Conservation (phyloP, 2,329 filamentous ascomycete species). For the Colletotrichum spinosum region DNA sequence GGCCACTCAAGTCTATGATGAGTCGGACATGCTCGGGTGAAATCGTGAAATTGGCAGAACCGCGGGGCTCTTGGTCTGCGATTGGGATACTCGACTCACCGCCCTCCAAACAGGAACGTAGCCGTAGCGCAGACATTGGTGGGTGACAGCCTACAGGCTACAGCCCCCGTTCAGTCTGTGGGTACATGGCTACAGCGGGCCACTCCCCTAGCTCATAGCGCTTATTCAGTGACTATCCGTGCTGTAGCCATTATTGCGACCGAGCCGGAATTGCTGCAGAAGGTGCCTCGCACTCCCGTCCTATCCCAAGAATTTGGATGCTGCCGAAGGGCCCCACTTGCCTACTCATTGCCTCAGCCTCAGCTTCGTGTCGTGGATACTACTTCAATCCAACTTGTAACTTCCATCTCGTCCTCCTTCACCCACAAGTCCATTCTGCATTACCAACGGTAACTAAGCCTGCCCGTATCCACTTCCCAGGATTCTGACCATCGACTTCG, state of each 20-base stretch:
- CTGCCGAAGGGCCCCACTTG: slow-evolving; percentile 21
- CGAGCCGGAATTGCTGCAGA: too few species aligned
- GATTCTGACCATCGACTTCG: too few species aligned
- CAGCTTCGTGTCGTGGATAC: slow-evolving; percentile 30
- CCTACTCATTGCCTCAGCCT: background rate
- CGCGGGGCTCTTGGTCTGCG: slow-evolving; percentile 20
- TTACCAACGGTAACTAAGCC: too few species aligned
- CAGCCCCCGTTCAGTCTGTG: background rate
- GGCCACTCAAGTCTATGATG: background rate
- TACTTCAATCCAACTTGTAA: background rate
- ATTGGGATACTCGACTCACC: slow-evolving; percentile 13
- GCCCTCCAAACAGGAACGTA: slow-evolving; percentile 14
- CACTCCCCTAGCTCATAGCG: background rate
- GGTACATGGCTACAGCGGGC: slow-evolving; percentile 1
- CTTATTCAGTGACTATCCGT: too few species aligned
- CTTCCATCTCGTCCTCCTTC: too few species aligned
- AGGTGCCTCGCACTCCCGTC: too few species aligned
- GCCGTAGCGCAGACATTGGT: background rate
- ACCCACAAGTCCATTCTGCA: too few species aligned
- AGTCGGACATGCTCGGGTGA: slow-evolving; percentile 1
- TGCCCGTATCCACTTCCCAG: too few species aligned
- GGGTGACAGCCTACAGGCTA: background rate
- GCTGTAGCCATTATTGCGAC: slow-evolving; percentile 18
- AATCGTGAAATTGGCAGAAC: slow-evolving; percentile 31
- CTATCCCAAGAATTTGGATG: slow-evolving; percentile 9